Evolutionary conservation across 192 early-diverging fungal species (phyloP), one percentile per base, ranked within the genome.

Genomic region (Cetraspora pellucida): DNA sequence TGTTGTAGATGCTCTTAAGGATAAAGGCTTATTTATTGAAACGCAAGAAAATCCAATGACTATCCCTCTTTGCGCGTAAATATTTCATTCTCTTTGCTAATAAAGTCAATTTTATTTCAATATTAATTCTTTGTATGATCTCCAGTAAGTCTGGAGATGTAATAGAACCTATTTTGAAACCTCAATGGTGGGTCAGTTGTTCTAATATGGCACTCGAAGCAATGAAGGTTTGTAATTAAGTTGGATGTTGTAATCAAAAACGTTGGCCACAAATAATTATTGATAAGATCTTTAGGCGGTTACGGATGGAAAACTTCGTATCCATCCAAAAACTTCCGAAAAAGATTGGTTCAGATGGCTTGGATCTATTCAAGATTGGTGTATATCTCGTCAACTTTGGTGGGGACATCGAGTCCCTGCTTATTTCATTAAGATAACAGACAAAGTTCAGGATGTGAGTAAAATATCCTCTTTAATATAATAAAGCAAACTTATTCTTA

Each of bases 111-210:
- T 19, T 49, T 55, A 37, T 45, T 4, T 49, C 21, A 2, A 64
- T 30, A 23, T 47, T 14, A 28, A 54, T 37, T 43, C 30, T 49
- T n/a, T 65, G 11, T 57, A 37, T 65, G 17, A 46, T 54, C 50
- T 54, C 9, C 37, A 75, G 74, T 69, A 90, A 95, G 82, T 95
- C 96, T 27, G 89, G 90, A 49, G 97, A 99, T 83, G 85, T 99
- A 67, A 97, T 98, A 47, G 98, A 99, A 84, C 96, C 96, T 10
- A 81, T 97, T 69, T 91, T 99, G 90, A 99, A 97, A 87, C 98
- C 98, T 49, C 98, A 99, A 83, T 99, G 98, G 98, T 99, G 96
- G 94, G 93, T 98, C 43, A 90, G 89, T 85, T 96, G 94, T 87
- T 87, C 93, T 80, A 89, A 84, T 45, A 95, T 99, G 89, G 96